Evolutionary conservation across 192 early-diverging fungal species (phyloP), one percentile per base, ranked within the genome.

Genomic region (Gigaspora rosea): DNA sequence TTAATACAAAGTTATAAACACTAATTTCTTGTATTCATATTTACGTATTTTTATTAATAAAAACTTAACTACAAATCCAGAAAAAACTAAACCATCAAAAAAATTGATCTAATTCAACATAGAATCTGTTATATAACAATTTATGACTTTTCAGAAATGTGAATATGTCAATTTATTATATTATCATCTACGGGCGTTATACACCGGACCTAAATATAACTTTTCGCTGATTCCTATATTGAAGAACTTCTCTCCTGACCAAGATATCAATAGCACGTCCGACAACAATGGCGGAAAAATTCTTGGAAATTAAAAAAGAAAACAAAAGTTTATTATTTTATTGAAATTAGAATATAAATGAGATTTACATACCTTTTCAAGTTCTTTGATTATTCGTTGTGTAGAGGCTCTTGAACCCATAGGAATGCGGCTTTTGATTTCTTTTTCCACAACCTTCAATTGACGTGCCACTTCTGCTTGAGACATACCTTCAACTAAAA

Each of bases 341-440:
- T 36, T 13, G 16, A 10, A 33, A 64, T 12, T 22, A n/a, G 12
- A 16, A 69, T 73, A 77, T 80, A 84, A 36, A 80, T 84, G 49
- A 86, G 86, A 48, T 86, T 88, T 65, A 78, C 84, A 27, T 77
- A 81, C 78, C 8, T 71, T 71, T 49, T 84, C 73, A 52, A 86
- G 80, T 35, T 90, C 88, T n/a, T 84, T 82, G 10, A 84, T 83
- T 71, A 90, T 73, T 36, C 82, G 80, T 15, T 80, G 71, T 0
- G 83, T 83, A 12, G 89, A 81, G 36, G 92, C 87, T 78, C 91
- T 91, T 22, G 92, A 94, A 62, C 97, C 97, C 67, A 96, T 90
- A 8, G 96, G 93, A 68, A 99, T 78, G 36, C 97, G 92, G 48
- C 89, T 85, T 65, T 92, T 91, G 70, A 99, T 93, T 72, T 93